Base-by-base conservation (phyloP, 2,329 filamentous ascomycete species). In the Fusarium sp. region DNA sequence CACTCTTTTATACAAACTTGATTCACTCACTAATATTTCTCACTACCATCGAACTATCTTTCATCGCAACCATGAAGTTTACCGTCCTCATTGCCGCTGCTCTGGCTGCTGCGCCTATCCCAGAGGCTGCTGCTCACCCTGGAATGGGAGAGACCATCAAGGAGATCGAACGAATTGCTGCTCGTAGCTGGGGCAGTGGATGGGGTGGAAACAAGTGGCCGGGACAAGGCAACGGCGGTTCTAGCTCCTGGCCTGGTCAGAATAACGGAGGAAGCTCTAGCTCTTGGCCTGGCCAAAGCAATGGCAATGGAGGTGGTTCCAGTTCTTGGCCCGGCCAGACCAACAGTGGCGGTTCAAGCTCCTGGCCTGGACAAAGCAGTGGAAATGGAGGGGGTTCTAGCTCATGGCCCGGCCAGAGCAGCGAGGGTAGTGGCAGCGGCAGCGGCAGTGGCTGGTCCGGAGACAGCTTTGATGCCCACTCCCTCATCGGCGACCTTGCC, bases 401-500 rank as follows among this genome's bases (percentile, higher is more conserved):
- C 30, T 33, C 47, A 4, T 50, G 47, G 47, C 38, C 53, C 18
- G 57, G 50, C n/a, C 51, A 73, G 33, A 30, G 33, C 24, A 69
- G 26, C 24, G 41, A 50, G 31, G 41, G 30, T 4, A 45, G 42
- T 14, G 31, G 33, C 5, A 38, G 61, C n/a, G 20, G 33, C 11
- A 30, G 26, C 16, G 36, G 62, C 20, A 45, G 31, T 20, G 63
- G 69, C 35, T 72, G 70, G 70, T 51, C 69, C 38, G 45, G 55
- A 28, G 66, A 71, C 44, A 59, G 8, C 50, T 75, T 75, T 47
- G 58, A 76, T 39, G 51, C 75, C 16, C 54, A 72, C 45, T 77
- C 78, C 45, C 72, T 82, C 35, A 75, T 86, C 16, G 85, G 84
- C 20, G 84, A 86, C 63, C 81, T 86, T 15, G 67, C 72, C 26